Base-by-base conservation (phyloP, 129 eudicot species). In the Mikania micrantha region DNA sequence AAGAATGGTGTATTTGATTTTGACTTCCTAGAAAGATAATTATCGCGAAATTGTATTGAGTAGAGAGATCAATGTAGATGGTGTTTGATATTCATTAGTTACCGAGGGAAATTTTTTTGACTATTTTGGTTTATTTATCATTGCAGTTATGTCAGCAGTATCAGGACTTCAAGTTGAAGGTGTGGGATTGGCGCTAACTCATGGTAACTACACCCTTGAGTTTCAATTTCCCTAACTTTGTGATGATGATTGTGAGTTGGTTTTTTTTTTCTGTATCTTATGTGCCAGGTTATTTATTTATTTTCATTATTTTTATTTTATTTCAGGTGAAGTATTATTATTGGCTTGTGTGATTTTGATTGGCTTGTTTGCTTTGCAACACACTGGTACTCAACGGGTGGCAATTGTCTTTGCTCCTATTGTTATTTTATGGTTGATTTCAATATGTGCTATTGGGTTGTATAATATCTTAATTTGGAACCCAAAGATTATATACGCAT, bases 321-420 rank as follows among this genome's bases (percentile, higher is more conserved):
- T 50, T 70, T 20, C 63, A 90, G 97, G 87, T 61, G 84, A 47
- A 34, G 82, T 84, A 47, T 69, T 80, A 22, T 72, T 77, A 45
- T 20, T 90, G 44, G 76, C 91, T 48, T 90, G 95, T 68, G 84
- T 83, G 53, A 74, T 87, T 70, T 79, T 90, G 83, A 84, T 90
- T 64, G 87, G 97, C 31, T 72, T 90, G 60, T 90, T 87, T 56
- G 92, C 97, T 32, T 67, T 87, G 73, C 97, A 90, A 77, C 97
- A 90, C 73, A 28, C 20, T 56, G 97, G 97, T 16, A 90, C 97
- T 72, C 92, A 85, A 66, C 83, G 80, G 80, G 91, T 90, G 36
- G 95, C 90, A 47, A 54, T 82, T 74, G 34, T 79, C 19, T 90
- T 90, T 87, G 95, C 97, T n/a, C 97, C 97, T 2, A 74, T 87